Evolutionary conservation across 2,329 filamentous ascomycete genomes (phyloP).

Genomic region (Colletotrichum caudatum): DNA sequence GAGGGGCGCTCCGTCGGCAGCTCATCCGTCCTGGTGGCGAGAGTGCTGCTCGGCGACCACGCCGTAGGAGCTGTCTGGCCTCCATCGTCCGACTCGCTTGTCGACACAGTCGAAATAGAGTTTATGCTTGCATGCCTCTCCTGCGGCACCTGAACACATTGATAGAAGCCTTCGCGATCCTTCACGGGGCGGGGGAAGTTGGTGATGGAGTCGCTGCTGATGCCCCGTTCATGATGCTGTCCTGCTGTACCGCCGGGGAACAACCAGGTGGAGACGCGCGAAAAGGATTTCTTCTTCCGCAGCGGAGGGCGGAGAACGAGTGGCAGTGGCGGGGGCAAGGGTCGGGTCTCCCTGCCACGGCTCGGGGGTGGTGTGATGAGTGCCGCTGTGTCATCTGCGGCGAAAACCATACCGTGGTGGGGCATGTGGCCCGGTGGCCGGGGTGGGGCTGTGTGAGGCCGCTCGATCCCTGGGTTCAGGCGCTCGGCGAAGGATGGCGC

Average conservation of each 20-base stretch:
- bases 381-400: conserved; percentile 50
- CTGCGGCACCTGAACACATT: conserved; percentile 60
- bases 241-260: conserved; percentile 56
- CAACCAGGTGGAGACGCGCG: conserved; percentile 70
- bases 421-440: conserved; percentile 51
- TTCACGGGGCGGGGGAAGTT: conserved; percentile 66
- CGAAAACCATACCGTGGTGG: conserved; percentile 47
- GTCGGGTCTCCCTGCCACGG: conserved; percentile 50
- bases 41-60: conserved; percentile 62
- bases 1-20: conserved; percentile 45
- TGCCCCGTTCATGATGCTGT: conserved; percentile 52
- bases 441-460: conserved; percentile 51
- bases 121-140: conserved; percentile 56
- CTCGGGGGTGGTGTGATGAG: conserved; percentile 48
- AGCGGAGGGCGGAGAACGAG: conserved; percentile 70
- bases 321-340: conserved; percentile 67
- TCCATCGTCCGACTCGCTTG: conserved; percentile 62
- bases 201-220: conserved; percentile 64
- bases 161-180: conserved; percentile 68
- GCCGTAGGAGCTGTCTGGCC: conserved; percentile 61
- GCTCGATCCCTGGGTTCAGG: conserved; percentile 58
- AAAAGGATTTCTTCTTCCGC: conserved; percentile 76
- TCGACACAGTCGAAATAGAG: conserved; percentile 61
- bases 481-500: conserved; percentile 70
- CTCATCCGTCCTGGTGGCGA: conserved; percentile 54